Evolutionary conservation across 1,284 basidiomycete genomes (phyloP).

Genomic region (Neolentinus lepideus): DNA sequence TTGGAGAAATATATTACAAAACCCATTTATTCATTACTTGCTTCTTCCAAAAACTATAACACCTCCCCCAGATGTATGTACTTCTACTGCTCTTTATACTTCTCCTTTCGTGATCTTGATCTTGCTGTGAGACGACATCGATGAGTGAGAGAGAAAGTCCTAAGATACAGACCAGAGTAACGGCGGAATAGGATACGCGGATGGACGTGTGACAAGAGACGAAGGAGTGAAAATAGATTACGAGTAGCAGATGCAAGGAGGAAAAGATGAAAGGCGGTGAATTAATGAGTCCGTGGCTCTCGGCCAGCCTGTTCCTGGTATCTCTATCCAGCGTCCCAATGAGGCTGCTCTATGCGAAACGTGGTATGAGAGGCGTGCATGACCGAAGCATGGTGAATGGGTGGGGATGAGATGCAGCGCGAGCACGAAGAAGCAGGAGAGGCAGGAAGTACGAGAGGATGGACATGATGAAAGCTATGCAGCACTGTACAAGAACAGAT

Average conservation of each 20-base stretch:
- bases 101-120: background rate
- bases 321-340: background rate
- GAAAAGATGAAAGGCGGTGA: background rate
- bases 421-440: background rate
- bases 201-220: background rate
- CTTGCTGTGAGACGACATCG: background rate
- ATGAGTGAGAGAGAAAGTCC: conserved; percentile 2
- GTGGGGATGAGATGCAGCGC: background rate
- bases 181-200: background rate
- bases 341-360: background rate
- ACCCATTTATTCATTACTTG: conserved; percentile 1
- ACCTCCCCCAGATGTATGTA: background rate
- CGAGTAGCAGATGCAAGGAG: background rate
- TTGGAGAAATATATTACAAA: background rate
- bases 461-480: conserved; percentile 38
- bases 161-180: conserved; percentile 1
- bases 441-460: conserved; percentile 1
- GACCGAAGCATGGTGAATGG: background rate
- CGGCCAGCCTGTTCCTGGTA: background rate
- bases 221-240: background rate
- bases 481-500: conserved; percentile 83
- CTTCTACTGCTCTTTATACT: conserved; percentile 3
- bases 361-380: background rate
- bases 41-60: background rate
- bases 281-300: background rate